These are phyloP conservation scores for Leccinum ponderosum DNA, from an alignment of 1,284 basidiomycete genomes.

Conservation along the genomic window DNA sequence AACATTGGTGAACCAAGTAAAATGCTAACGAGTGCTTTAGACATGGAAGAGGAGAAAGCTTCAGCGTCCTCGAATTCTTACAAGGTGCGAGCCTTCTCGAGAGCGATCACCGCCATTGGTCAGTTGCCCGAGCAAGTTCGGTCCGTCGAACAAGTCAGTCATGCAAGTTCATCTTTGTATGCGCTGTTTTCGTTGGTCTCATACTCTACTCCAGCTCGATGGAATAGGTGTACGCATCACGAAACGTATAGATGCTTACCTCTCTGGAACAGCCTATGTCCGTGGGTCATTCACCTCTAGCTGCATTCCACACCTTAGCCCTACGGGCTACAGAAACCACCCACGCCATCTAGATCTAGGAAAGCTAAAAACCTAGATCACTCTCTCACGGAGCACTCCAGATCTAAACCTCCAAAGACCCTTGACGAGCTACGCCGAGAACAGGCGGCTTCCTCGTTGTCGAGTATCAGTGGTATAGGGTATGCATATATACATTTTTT, in stretches of 20 bases:
- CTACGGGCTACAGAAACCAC: constrained; percentile 16
- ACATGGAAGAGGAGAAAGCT: constrained; percentile 43
- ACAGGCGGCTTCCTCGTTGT: constrained; percentile 18
- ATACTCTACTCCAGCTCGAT: constrained; percentile 35
- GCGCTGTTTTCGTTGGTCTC: constrained; percentile 3
- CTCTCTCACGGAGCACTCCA: background rate
- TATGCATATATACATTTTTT: constrained; percentile 22
- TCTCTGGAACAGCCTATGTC: constrained; percentile 38
- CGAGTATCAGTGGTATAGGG: constrained; percentile 22
- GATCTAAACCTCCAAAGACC: constrained; percentile 16
- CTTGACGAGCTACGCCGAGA: constrained; percentile 23
- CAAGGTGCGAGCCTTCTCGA: constrained; percentile 51
- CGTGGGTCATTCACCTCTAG: constrained; percentile 29
- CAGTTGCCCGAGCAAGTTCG: constrained; percentile 41
- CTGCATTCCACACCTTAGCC: constrained; percentile 2
- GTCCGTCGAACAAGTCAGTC: constrained; percentile 40
- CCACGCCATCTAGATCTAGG: constrained; percentile 13
- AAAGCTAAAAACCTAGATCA: constrained; percentile 3
- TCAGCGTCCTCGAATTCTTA: constrained; percentile 42
- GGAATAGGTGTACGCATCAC: constrained; percentile 45
- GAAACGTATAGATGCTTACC: constrained; percentile 41
- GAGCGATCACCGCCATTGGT: constrained; percentile 44
- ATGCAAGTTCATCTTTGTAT: constrained; percentile 18
- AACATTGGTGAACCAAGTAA: background rate
- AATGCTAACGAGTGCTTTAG: constrained; percentile 29